Evolutionary conservation across 371 early-diverging fungal species (phyloP).

Genomic region (Mucor sp.): DNA sequence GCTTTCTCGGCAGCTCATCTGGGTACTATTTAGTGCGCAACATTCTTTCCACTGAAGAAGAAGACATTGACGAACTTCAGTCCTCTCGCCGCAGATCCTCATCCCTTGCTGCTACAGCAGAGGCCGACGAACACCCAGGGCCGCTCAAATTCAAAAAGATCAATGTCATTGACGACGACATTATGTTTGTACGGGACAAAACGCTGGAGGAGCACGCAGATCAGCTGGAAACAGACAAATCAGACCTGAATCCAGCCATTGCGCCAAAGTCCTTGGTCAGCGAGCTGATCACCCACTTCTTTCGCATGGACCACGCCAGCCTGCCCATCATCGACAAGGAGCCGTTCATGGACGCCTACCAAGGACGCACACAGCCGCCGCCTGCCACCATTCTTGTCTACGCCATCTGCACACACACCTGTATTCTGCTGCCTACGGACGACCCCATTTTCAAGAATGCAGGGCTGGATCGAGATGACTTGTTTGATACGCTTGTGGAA

Average conservation of each 20-base stretch:
- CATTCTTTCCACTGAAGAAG: conserved; percentile 17
- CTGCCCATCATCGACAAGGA: conserved; percentile 38
- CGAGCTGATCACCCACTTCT: conserved; percentile 22
- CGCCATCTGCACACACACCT: conserved; percentile 40
- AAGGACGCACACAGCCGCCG: conserved; percentile 31
- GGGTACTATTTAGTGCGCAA: conserved; percentile 26
- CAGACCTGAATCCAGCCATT: conserved; percentile 16
- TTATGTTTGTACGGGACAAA: conserved; percentile 24
- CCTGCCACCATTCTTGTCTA: conserved; percentile 40
- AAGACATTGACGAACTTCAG: conserved; percentile 4
- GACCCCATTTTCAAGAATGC: conserved; percentile 31
- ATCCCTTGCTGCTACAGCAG: background rate
- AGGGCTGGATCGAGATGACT: conserved; percentile 26
- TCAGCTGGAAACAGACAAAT: conserved; percentile 20
- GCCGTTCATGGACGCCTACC: conserved; percentile 35
- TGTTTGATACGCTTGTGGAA: conserved; percentile 29
- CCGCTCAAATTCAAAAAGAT: conserved; percentile 24
- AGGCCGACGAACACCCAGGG: background rate
- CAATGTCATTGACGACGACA: conserved; percentile 37
- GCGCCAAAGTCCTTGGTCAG: conserved; percentile 32
- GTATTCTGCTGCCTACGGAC: conserved; percentile 25
- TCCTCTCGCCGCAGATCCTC: background rate
- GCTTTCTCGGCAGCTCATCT: conserved; percentile 30
- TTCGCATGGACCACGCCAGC: conserved; percentile 8
- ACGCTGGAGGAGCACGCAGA: conserved; percentile 30